Evolutionary conservation across 208 protist species (phyloP).

Genomic region (Entamoeba nuttalli): DNA sequence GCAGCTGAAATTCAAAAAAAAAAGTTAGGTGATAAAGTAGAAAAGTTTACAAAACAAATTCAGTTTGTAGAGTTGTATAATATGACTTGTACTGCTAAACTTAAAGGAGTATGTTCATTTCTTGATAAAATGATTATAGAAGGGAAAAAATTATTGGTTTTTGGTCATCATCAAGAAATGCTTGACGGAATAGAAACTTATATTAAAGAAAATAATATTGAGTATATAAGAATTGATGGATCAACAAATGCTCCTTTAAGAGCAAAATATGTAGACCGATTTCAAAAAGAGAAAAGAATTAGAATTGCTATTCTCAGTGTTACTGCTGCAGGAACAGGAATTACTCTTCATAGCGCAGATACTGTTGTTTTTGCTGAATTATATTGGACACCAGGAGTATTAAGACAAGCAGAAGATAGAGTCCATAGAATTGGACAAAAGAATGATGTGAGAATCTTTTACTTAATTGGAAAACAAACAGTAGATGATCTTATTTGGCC

Average conservation of each 20-base stretch:
- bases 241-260: background rate
- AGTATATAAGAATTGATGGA: constrained; percentile 70
- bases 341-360: constrained; percentile 71
- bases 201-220: constrained; percentile 44
- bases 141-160: constrained; percentile 67
- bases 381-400: constrained; percentile 79
- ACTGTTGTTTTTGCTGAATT: constrained; percentile 84
- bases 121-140: constrained; percentile 48
- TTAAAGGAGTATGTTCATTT: constrained; percentile 65
- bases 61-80: background rate
- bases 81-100: constrained; percentile 12
- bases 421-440: constrained; percentile 27
- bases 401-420: constrained; percentile 64
- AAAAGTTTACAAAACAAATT: background rate
- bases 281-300: constrained; percentile 12
- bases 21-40: background rate
- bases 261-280: background rate
- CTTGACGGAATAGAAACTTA: constrained; percentile 61
- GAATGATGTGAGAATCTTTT: constrained; percentile 3
- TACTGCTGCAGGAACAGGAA: constrained; percentile 72
- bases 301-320: constrained; percentile 45
- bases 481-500: constrained; percentile 21
- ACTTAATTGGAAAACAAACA: constrained; percentile 14
- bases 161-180: constrained; percentile 71
- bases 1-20: background rate